Base-by-base conservation (phyloP, 2,329 filamentous ascomycete species). In the Talaromyces sp. region DNA sequence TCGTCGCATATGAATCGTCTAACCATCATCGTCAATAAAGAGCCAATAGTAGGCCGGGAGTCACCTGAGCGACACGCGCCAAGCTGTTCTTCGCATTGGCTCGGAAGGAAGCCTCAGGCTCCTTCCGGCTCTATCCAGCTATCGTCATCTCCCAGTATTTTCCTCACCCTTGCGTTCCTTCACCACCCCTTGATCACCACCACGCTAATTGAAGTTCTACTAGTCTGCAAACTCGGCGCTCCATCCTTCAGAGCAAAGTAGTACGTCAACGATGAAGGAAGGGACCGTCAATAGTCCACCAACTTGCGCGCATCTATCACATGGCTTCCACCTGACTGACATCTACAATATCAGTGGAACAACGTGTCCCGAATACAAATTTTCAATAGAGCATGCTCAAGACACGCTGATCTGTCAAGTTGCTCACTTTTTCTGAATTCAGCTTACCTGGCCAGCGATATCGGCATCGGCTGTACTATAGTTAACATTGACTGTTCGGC, bases 251-350 rank as follows among this genome's bases (percentile, higher is more conserved):
- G 10, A 24, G 33, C 13, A 43, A 37, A 14, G 31, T 31, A 59
- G 39, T 31, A 37, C 31, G 11, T 22, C 31, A 11, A 14, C 19
- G 33, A 16, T 33, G 52, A 62, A 52, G 60, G 60, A 52, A 62
- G 60, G 60, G 60, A 52, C 35, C 47, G 16, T 43, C 60, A 43
- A 62, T 62, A 63, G 50, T 72, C 0, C 74, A 78, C 19, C 48
- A 16, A 52, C n/a, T 8, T 16, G 27, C 48, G 14, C 33, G 24
- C 33, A 56, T 56, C 33, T 37, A 37, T 56, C 52, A 56, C 52
- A 56, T 56, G 52, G 52, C 52, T 56, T 56, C 52, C 52, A 56
- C 33, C 33, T 37, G 52, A 56, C 52, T 54, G 52, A 39, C 52
- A 14, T 14, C 19, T 22, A 14, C 14, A n/a, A 31, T 2, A 1